Evolutionary conservation across 1,284 basidiomycete genomes (phyloP).

Genomic region (Earliella scabrosa): DNA sequence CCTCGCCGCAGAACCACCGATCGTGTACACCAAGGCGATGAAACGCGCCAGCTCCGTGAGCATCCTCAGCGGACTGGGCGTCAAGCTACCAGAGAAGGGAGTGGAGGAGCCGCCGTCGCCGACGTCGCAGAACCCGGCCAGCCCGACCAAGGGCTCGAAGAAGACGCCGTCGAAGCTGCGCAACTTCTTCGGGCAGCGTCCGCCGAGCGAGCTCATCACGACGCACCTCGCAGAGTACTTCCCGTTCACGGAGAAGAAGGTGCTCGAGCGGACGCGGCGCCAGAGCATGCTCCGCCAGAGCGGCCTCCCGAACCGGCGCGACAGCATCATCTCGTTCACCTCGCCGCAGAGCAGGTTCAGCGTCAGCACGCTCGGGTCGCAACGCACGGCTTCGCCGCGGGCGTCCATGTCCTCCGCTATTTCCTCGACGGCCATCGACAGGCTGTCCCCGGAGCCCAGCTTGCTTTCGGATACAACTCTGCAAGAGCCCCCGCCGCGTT

Average conservation of each 20-base stretch:
- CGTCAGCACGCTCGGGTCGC: slow-evolving; percentile 69
- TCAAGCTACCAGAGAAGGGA: slow-evolving; percentile 69
- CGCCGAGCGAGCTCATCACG: slow-evolving; percentile 96
- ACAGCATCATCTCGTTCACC: slow-evolving; percentile 43
- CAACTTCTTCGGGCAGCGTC: slow-evolving; percentile 98
- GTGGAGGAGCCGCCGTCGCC: slow-evolving; percentile 45
- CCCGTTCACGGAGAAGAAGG: slow-evolving; percentile 90
- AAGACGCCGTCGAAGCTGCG: slow-evolving; percentile 77
- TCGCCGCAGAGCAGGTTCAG: slow-evolving; percentile 62
- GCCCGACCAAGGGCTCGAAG: slow-evolving; percentile 41
- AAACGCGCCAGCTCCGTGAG: slow-evolving; percentile 95
- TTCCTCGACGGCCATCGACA: slow-evolving; percentile 31
- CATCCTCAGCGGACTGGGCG: slow-evolving; percentile 91
- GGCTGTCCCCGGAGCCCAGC: slow-evolving; percentile 23
- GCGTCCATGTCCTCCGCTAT: slow-evolving; percentile 52
- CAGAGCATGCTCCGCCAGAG: slow-evolving; percentile 77
- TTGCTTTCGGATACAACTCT: slow-evolving; percentile 33
- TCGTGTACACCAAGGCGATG: slow-evolving; percentile 58
- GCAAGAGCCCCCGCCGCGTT: slow-evolving; percentile 52
- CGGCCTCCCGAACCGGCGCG: slow-evolving; percentile 32
- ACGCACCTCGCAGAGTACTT: slow-evolving; percentile 97
- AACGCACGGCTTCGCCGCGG: slow-evolving; percentile 45
- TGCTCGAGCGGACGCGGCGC: slow-evolving; percentile 81
- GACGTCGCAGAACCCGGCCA: slow-evolving; percentile 33
- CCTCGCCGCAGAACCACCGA: slow-evolving; percentile 23